phyloP scores from a whole-genome alignment of 345 rosid species.

The Salix viminalis region DNA sequence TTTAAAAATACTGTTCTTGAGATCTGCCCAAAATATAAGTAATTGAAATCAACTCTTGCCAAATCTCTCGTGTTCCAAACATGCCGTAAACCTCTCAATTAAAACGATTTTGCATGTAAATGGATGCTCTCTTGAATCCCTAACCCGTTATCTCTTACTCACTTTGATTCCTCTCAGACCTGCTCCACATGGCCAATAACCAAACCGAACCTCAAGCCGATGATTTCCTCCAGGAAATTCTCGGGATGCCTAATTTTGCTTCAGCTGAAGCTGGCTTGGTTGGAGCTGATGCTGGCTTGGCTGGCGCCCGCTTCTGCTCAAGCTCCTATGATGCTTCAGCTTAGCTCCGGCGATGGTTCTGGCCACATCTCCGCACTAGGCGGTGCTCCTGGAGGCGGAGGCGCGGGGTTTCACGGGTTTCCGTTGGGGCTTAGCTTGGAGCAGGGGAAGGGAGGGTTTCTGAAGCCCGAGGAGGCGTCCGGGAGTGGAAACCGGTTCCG shows the following conservation, averaged over 20 bases:
- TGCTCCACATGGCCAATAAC: conserved; percentile 66
- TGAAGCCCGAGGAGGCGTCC: conserved; percentile 71
- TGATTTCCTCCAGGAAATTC: conserved; percentile 91
- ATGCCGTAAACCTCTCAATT: not conserved
- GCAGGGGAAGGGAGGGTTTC: conserved; percentile 77
- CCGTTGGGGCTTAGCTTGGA: conserved; percentile 88
- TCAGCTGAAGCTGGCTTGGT: conserved; percentile 53
- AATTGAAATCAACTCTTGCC: too few relatives aligned
- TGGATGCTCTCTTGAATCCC: conserved; percentile 26
- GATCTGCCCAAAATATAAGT: too few relatives aligned
- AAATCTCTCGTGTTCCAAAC: too few relatives aligned
- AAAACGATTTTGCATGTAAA: conserved; percentile 29
- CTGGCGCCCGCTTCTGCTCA: conserved; percentile 39
- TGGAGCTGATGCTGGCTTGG: conserved; percentile 42
- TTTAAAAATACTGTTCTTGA: too few relatives aligned
- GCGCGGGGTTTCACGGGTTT: conserved; percentile 70
- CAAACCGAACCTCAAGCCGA: conserved; percentile 60
- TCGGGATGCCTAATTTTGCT: conserved; percentile 64
- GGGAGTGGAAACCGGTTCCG: conserved; percentile 75
- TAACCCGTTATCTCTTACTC: conserved; percentile 24
- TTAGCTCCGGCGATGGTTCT: conserved; percentile 69
- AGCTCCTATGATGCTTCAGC: conserved; percentile 83
- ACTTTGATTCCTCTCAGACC: conserved; percentile 22
- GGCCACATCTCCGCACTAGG: conserved; percentile 46
- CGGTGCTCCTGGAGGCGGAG: conserved; percentile 31